Percentiles rank a stretch among this genome's conserved stretches.
Evolutionary conservation across 1,284 basidiomycete genomes (phyloP).

Genomic region (Leccinum variabile): DNA sequence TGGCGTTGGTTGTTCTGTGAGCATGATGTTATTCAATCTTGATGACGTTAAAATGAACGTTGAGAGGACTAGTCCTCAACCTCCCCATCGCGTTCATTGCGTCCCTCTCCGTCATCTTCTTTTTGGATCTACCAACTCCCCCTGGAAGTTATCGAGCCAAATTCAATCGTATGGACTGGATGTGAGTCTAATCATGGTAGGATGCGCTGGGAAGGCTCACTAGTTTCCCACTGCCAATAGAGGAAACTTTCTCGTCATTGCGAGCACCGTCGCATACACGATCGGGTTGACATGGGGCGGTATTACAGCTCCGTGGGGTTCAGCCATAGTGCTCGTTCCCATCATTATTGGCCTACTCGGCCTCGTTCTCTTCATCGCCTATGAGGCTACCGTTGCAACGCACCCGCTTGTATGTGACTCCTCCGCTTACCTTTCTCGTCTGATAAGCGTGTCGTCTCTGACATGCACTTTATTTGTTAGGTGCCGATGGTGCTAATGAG

Average conservation of each 20-base stretch:
- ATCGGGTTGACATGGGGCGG: conserved; percentile 19
- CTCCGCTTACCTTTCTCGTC: background rate
- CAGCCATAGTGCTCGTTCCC: conserved; percentile 41
- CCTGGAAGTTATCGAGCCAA: conserved; percentile 12
- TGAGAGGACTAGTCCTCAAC: conserved; percentile 15
- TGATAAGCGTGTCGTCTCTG: background rate
- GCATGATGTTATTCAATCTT: background rate
- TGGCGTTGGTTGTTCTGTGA: conserved; percentile 25
- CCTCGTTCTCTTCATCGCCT: conserved; percentile 22
- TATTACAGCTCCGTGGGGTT: conserved; percentile 38
- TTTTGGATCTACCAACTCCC: conserved; percentile 17
- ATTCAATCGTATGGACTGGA: conserved; percentile 19
- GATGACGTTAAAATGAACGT: background rate
- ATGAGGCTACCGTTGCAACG: conserved; percentile 16
- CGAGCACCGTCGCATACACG: conserved; percentile 14
- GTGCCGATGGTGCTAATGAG: conserved; percentile 20
- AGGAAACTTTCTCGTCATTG: conserved; percentile 14
- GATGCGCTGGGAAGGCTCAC: background rate
- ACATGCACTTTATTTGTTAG: conserved; percentile 1
- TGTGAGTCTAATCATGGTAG: conserved; percentile 1
- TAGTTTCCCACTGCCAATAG: background rate
- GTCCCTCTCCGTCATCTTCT: conserved; percentile 4
- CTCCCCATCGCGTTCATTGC: conserved; percentile 13
- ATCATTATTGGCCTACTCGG: conserved; percentile 41
- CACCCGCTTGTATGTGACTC: conserved; percentile 17